phyloP scores from a whole-genome alignment of 805 yeast genomes.

The Metschnikowia kofuensis region DNA sequence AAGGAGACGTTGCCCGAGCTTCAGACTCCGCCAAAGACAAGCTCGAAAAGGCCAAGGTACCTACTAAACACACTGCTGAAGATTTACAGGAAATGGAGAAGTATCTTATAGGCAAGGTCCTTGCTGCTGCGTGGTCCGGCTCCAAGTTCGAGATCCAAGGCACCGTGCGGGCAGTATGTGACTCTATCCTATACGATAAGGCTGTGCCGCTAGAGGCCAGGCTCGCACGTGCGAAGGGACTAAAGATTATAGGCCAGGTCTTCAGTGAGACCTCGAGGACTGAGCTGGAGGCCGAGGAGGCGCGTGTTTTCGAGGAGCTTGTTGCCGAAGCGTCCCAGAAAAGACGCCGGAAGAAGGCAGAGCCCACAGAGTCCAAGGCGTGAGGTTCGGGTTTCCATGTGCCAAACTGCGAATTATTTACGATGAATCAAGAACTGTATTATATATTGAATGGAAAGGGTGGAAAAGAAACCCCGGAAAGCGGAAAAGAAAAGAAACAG shows the following conservation, averaged over 20 bases:
- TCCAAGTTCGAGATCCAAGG: conserved; percentile 75
- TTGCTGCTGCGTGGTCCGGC: conserved; percentile 84
- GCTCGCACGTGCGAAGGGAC: conserved; percentile 59
- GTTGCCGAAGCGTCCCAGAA: conserved; percentile 49
- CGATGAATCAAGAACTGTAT: too few relatives aligned
- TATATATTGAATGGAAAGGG: too few relatives aligned
- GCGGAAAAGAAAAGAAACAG: too few relatives aligned
- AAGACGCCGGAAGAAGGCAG: conserved; percentile 19
- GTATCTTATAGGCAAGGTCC: conserved; percentile 70
- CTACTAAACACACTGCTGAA: conserved; percentile 49
- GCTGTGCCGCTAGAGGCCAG: conserved; percentile 45
- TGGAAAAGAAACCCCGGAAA: too few relatives aligned
- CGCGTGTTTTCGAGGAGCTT: conserved; percentile 71
- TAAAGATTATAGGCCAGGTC: conserved; percentile 60
- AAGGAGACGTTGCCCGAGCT: not conserved
- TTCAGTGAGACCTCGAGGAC: conserved; percentile 59
- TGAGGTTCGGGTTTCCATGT: not conserved
- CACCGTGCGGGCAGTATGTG: conserved; percentile 70
- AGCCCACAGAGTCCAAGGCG: not conserved
- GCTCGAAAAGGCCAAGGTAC: conserved; percentile 19
- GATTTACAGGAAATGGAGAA: conserved; percentile 71
- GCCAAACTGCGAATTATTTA: not conserved
- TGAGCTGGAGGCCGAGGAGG: conserved; percentile 70
- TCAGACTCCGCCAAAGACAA: conserved; percentile 1
- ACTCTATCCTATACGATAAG: conserved; percentile 58